Evolutionary conservation across 495 filamentous ascomycete species (phyloP).

Genomic region (Geoglossum glabrum): DNA sequence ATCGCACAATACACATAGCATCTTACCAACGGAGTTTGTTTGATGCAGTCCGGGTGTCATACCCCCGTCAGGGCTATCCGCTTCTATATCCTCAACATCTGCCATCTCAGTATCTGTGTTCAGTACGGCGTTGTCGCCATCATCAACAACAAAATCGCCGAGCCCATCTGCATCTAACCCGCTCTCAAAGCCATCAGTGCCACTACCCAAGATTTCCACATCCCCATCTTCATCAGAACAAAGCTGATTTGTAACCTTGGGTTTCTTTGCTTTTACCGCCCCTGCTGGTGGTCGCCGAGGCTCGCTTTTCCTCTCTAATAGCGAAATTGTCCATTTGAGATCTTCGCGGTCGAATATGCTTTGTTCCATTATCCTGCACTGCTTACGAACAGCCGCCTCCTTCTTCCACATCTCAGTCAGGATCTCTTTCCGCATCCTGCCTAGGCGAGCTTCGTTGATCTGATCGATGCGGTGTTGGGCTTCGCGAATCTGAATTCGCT

Average conservation of each 20-base stretch:
- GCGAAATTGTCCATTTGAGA: slow-evolving; percentile 29
- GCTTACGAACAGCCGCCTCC: slow-evolving; percentile 24
- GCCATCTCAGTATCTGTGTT: slow-evolving; percentile 10
- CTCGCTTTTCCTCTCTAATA: slow-evolving; percentile 27
- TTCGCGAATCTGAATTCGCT: slow-evolving; percentile 17
- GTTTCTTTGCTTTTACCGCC: neutral
- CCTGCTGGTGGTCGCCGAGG: slow-evolving; percentile 18
- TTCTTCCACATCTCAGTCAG: slow-evolving; percentile 27
- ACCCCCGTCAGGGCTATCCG: neutral
- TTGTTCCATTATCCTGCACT: slow-evolving; percentile 34
- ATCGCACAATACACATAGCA: no score
- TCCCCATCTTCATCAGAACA: slow-evolving; percentile 12
- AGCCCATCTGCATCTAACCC: slow-evolving; percentile 24
- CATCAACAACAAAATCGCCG: slow-evolving; percentile 19
- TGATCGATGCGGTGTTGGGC: slow-evolving; percentile 16
- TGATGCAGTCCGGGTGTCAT: neutral
- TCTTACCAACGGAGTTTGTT: neutral
- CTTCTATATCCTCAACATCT: neutral
- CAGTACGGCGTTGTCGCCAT: neutral
- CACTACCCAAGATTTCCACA: slow-evolving; percentile 22
- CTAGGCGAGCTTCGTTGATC: slow-evolving; percentile 26
- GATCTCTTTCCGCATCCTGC: slow-evolving; percentile 30
- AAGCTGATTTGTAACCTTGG: slow-evolving; percentile 4
- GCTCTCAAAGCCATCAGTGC: slow-evolving; percentile 15
- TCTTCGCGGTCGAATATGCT: slow-evolving; percentile 39